These are phyloP conservation scores for Rhizopogon vulgaris DNA, from an alignment of 768 basidiomycete genomes.

Conservation along the genomic window DNA sequence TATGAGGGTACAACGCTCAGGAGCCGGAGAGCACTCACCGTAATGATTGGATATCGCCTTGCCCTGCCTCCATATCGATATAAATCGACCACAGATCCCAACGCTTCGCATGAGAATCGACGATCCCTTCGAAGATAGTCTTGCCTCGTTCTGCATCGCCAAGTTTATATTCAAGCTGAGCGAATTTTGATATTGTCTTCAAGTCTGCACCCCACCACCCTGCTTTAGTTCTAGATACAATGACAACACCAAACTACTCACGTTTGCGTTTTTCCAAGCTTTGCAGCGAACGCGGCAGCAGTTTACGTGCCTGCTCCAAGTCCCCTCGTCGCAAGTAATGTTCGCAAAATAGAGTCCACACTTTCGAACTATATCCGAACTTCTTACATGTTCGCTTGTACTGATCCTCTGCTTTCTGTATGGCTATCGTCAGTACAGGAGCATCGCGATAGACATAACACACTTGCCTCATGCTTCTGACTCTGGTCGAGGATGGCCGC, in stretches of 20 bases:
- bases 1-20: neutral
- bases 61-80: constrained; percentile 90
- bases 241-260: constrained; percentile 34
- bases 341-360: constrained; percentile 87
- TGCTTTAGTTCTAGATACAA: constrained; percentile 1
- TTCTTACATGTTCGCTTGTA: constrained; percentile 88
- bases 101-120: constrained; percentile 92
- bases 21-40: constrained; percentile 39
- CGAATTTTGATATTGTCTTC: constrained; percentile 93
- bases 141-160: constrained; percentile 94
- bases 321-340: constrained; percentile 70
- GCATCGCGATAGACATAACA: constrained; percentile 8
- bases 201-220: constrained; percentile 50
- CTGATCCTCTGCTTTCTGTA: constrained; percentile 89
- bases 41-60: constrained; percentile 71
- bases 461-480: constrained; percentile 66
- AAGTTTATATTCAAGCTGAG: constrained; percentile 89
- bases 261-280: constrained; percentile 92
- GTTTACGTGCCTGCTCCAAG: constrained; percentile 74
- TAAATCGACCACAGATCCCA: constrained; percentile 96
- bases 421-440: neutral
- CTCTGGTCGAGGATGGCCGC: constrained; percentile 82
- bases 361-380: constrained; percentile 89
- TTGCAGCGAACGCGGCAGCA: constrained; percentile 84
- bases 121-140: constrained; percentile 93